phyloP scores from a whole-genome alignment of 305 asterid genomes.

The Fraxinus nigra region DNA sequence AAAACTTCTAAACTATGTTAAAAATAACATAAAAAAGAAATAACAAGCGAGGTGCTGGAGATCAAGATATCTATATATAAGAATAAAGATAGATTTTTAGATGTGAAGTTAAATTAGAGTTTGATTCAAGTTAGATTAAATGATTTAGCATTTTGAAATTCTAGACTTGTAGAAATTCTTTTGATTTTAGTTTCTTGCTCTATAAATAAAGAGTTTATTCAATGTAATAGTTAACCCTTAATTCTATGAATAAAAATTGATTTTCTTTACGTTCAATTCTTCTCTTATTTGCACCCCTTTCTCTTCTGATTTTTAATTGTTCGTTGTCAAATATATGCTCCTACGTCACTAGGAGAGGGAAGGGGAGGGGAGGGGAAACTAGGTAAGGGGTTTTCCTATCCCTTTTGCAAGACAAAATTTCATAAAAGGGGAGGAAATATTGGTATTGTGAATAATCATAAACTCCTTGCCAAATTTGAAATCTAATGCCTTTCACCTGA shows the following conservation, averaged over 20 bases:
- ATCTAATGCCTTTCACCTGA: neutral
- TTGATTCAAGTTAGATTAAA: neutral
- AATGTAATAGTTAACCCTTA: neutral
- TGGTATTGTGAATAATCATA: neutral
- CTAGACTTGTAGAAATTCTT: neutral
- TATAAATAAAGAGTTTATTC: neutral
- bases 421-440: neutral
- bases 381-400: neutral
- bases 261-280: neutral
- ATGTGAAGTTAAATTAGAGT: neutral
- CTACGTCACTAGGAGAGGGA: neutral
- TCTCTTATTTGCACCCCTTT: neutral
- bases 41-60: neutral
- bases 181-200: neutral
- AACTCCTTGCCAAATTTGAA: neutral
- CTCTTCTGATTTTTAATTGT: neutral
- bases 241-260: neutral
- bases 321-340: neutral
- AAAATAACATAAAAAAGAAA: neutral
- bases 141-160: neutral
- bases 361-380: neutral
- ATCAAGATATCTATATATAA: neutral
- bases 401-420: neutral
- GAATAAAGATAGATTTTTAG: neutral
- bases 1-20: neutral